These are phyloP conservation scores for Syzygium grande DNA, from an alignment of 345 rosid species.

Conservation along the genomic window DNA sequence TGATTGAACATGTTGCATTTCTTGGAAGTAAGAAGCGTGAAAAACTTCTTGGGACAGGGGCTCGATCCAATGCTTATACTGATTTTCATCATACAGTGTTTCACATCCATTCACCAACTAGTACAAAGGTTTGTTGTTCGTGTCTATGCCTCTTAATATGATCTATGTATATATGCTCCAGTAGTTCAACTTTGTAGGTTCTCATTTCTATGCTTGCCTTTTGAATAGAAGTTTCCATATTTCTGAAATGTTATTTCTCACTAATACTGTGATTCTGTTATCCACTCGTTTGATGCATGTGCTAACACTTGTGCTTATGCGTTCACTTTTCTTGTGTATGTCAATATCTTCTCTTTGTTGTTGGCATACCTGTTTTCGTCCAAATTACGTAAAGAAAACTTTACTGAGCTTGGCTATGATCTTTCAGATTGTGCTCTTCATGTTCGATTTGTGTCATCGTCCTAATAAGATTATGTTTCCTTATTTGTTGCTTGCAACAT, in stretches of 20 bases:
- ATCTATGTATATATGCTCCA: background rate
- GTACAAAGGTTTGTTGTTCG: slow-evolving; percentile 62
- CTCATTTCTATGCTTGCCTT: background rate
- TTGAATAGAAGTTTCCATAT: background rate
- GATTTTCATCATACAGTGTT: slow-evolving; percentile 99
- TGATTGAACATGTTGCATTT: slow-evolving; percentile 98
- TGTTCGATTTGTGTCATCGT: background rate
- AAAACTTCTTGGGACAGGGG: slow-evolving; percentile 97
- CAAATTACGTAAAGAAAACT: background rate
- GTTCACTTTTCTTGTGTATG: background rate
- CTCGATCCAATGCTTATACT: slow-evolving; percentile 97
- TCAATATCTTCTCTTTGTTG: background rate
- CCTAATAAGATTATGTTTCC: background rate
- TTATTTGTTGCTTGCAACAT: background rate
- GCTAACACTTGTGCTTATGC: background rate
- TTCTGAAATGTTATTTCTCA: background rate
- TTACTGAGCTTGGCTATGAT: background rate
- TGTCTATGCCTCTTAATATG: background rate
- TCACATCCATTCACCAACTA: slow-evolving; percentile 95
- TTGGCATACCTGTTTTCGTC: background rate
- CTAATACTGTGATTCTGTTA: background rate
- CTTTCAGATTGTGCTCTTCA: background rate
- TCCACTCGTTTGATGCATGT: background rate
- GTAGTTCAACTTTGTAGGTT: background rate
- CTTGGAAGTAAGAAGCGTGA: slow-evolving; percentile 99